Evolutionary conservation across 2,329 filamentous ascomycete genomes (phyloP).

Genomic region (Fusarium lateritium): DNA sequence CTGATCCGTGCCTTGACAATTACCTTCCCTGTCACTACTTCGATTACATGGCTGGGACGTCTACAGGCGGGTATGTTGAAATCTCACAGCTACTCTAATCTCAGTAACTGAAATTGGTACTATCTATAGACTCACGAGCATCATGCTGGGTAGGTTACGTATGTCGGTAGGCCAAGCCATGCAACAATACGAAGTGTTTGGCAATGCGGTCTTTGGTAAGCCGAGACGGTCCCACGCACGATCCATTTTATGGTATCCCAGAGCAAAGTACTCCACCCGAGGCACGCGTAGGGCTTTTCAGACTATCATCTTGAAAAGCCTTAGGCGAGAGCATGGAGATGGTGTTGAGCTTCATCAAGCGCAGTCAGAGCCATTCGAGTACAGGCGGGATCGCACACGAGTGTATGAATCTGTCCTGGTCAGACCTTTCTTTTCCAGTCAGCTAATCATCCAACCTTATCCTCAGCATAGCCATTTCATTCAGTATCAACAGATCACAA

Average conservation of each 20-base stretch:
- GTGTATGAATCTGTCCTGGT: neutral
- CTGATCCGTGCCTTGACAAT: neutral
- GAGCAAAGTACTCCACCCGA: constrained; percentile 7
- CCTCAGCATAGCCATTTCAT: neutral
- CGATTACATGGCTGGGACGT: neutral
- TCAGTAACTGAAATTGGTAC: too few relatives aligned
- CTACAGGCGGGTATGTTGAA: neutral
- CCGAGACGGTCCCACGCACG: constrained; percentile 18
- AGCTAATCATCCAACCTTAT: neutral
- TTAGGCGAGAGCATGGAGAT: neutral
- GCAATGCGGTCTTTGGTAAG: constrained; percentile 4
- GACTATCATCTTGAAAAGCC: rapidly evolving
- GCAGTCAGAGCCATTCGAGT: rapidly evolving
- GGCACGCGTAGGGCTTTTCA: neutral
- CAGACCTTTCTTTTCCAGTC: neutral
- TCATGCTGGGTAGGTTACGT: neutral
- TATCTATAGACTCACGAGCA: neutral
- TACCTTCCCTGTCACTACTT: constrained; percentile 1
- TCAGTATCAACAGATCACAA: neutral
- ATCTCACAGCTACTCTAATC: too few relatives aligned
- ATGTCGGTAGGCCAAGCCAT: neutral
- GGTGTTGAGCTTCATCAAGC: rapidly evolving
- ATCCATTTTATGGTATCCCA: neutral
- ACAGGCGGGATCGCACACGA: neutral
- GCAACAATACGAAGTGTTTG: rapidly evolving